Evolutionary conservation across 495 filamentous ascomycete species (phyloP), one percentile per base, ranked within the genome.

Genomic region (Friedmanniomyces simplex): DNA sequence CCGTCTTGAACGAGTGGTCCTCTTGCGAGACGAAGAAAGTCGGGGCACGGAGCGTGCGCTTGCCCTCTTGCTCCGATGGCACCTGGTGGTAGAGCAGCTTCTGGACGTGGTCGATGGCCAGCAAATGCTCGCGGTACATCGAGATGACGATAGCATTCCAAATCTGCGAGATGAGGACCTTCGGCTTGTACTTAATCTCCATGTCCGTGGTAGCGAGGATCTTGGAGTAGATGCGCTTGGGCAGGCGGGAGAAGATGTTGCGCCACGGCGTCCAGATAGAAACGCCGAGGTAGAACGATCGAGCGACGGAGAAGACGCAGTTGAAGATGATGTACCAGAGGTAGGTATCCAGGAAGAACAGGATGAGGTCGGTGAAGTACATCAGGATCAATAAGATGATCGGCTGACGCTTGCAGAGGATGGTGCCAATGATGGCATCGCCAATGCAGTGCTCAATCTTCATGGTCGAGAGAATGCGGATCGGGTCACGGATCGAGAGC

Each of bases 151-250:
- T 91, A 36, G 93, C 93, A 66, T 99, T 99, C 93, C 93, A 99
- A 56, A 99, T 90, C 71, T 99, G 93, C 0, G 93, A 99, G 62
- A 99, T 97, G 25, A 99, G 74, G 8, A 99, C 93, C 77, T 99
- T 99, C 11, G 93, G 93, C 75, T 99, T 99, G 77, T 99, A 99
- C 79, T 99, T 99, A 77, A 99, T 99, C 71, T 97, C 93, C 94
- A 99, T 99, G 69, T 99, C 93, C 13, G 93, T 96, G 0, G 93
- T 99, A 0, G 93, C 93, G 16, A 99, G 78, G 52, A 99, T 82
- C 77, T 99, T 99, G 42, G 93, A 99, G 75, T 99, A 99, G 66
- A 99, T 95, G 78, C 93, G 94, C 81, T 99, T 99, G 1, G 93
- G 93, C 41, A 99, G 81, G 28, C 93, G 88, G 36, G 93, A 96